Percentiles rank a stretch among this genome's conserved stretches.
Conservation (phyloP, 495 filamentous ascomycete species). For the Trypethelium eluteriae region DNA sequence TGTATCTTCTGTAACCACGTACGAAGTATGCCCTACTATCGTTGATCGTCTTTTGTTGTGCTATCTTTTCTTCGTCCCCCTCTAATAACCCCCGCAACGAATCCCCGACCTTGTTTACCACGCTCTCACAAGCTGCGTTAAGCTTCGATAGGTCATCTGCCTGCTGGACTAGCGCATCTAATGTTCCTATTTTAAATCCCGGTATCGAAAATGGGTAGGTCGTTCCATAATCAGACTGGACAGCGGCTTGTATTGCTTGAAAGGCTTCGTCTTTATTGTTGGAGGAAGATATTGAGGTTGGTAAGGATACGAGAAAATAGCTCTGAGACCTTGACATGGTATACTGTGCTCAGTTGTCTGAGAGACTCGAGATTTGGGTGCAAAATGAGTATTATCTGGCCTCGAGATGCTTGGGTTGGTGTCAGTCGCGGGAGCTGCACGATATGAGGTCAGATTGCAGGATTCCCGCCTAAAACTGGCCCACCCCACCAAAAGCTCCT, state of each 20-base stretch:
- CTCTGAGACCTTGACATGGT: constrained; percentile 13
- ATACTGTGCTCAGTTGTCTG: not conserved
- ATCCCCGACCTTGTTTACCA: constrained; percentile 83
- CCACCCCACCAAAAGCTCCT: constrained; percentile 8
- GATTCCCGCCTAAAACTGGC: not conserved
- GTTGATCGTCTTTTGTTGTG: constrained; percentile 87
- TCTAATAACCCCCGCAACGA: constrained; percentile 71
- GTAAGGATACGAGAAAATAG: constrained; percentile 60
- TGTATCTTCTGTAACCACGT: not conserved
- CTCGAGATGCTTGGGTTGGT: not conserved
- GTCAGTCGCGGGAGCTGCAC: not conserved
- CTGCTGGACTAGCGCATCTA: constrained; percentile 93
- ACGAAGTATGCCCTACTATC: constrained; percentile 59
- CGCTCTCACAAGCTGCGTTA: constrained; percentile 64
- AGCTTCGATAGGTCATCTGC: constrained; percentile 93
- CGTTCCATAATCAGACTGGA: constrained; percentile 67
- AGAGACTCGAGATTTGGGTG: not conserved
- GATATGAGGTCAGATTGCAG: constrained; percentile 8
- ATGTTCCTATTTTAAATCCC: constrained; percentile 92
- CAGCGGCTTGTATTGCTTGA: constrained; percentile 57
- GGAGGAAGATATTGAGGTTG: constrained; percentile 62
- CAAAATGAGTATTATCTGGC: constrained; percentile 1
- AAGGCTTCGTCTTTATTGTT: constrained; percentile 74
- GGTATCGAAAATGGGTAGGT: constrained; percentile 75
- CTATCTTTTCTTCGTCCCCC: constrained; percentile 71